These are phyloP conservation scores for Syzygium aromaticum DNA, from an alignment of 345 rosid genomes.

Conservation along the genomic window DNA sequence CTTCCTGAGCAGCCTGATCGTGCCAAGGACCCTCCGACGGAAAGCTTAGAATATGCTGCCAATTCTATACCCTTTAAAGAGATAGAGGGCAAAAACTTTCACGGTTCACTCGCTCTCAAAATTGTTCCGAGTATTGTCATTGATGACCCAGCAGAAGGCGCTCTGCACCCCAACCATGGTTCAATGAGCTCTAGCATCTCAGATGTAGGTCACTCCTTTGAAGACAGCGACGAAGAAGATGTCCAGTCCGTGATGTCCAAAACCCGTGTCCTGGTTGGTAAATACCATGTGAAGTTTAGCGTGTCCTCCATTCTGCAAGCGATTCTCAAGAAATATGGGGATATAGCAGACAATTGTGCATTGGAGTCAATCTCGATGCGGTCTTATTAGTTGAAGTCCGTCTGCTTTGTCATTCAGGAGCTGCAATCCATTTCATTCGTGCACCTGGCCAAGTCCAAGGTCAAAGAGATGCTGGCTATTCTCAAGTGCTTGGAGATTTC, in stretches of 20 bases:
- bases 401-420: slow-evolving; percentile 66
- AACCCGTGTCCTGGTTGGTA: slow-evolving; percentile 54
- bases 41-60: background rate
- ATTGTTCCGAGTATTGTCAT: slow-evolving; percentile 1
- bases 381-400: slow-evolving; percentile 56
- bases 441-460: slow-evolving; percentile 52
- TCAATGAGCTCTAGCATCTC: slow-evolving; percentile 31
- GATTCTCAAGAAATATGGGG: slow-evolving; percentile 62
- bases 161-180: slow-evolving; percentile 2
- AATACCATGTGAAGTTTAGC: slow-evolving; percentile 55
- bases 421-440: slow-evolving; percentile 40
- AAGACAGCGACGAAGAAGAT: slow-evolving; percentile 41
- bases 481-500: slow-evolving; percentile 71
- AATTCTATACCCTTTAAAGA: background rate
- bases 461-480: slow-evolving; percentile 59
- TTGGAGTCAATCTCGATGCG: slow-evolving; percentile 62
- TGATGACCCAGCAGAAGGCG: slow-evolving; percentile 4
- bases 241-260: slow-evolving; percentile 50
- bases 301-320: slow-evolving; percentile 39
- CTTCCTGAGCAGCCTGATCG: slow-evolving; percentile 6
- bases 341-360: slow-evolving; percentile 62
- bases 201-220: slow-evolving; percentile 22
- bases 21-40: background rate
- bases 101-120: background rate
- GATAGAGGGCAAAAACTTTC: background rate